phyloP scores from a whole-genome alignment of 106 monocot genomes.

The Allium fistulosum region DNA sequence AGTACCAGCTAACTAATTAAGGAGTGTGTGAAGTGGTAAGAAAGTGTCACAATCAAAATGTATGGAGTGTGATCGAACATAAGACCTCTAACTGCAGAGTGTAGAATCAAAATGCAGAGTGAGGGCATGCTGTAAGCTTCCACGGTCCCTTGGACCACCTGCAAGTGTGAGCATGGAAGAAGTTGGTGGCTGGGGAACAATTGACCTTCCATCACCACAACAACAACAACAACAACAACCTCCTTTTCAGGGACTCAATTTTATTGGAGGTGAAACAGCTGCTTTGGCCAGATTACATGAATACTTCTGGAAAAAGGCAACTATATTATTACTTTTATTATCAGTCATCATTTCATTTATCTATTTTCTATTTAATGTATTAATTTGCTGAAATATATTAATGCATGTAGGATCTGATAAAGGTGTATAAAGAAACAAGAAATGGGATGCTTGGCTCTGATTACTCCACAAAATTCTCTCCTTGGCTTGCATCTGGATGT shows the following conservation, averaged over 20 bases:
- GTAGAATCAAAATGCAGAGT: conserved; percentile 73
- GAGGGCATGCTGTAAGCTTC: conserved; percentile 68
- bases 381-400: too few species aligned
- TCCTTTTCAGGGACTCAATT: conserved; percentile 45
- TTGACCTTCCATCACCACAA: conserved; percentile 37
- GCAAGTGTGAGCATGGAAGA: conserved; percentile 46
- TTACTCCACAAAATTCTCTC: conserved; percentile 97
- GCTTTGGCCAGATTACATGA: conserved; percentile 76
- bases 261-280: conserved; percentile 88
- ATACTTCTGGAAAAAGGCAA: conserved; percentile 94
- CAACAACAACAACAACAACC: conserved; percentile 45
- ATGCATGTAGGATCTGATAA: conserved; percentile 57
- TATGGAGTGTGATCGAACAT: too few species aligned
- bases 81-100: conserved; percentile 24
- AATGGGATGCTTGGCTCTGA: conserved; percentile 94
- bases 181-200: conserved; percentile 63
- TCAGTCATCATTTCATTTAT: background rate
- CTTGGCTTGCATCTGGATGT: conserved; percentile 92
- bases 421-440: conserved; percentile 84
- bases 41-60: too few species aligned
- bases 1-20: too few species aligned
- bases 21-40: too few species aligned
- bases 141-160: conserved; percentile 51
- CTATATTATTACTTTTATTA: background rate
- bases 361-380: background rate